Evolutionary conservation across 495 filamentous ascomycete genomes (phyloP), one percentile per base, ranked within the genome.

Genomic region (Xylaria palmicola): DNA sequence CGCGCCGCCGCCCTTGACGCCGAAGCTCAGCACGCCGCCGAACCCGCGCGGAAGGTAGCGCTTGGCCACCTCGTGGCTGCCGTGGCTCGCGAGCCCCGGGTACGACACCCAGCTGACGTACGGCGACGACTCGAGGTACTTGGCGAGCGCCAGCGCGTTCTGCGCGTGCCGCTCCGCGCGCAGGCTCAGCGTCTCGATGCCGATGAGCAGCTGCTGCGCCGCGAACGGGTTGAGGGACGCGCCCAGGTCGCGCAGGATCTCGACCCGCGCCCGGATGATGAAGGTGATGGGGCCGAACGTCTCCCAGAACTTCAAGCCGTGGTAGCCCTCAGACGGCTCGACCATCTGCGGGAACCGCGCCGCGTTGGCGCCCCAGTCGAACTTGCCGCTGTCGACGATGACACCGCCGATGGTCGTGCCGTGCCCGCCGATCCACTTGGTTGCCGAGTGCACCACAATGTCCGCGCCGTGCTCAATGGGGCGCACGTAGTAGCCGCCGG

Each of bases 371-470:
- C 92, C 92, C 94, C 94, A 98, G 81, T 97, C 89, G 73, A 98
- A 98, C 68, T 93, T 96, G 56, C 94, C 94, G 56, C 88, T 87
- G 78, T 98, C 94, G 48, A 98, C 78, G 13, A 98, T 83, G 19
- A 97, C 83, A 41, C 95, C 94, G 27, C 83, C 94, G 64, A 98
- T 91, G 6, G 95, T 98, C 29, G 95, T 98, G 43, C 94, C 94
- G 73, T 98, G 94, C 34, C 94, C 94, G 39, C 94, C 94, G 52
- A 98, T 98, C 94, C 94, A 98, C 75, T 98, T 98, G 19, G 94
- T 98, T 10, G 94, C 93, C 32, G 88, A 92, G 79, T 97, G 92
- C 9, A 98, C 91, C 45, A 98, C 85, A 58, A 98, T 97, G 67
- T 98, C 94, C 52, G 89, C 90, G 59, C 95, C 95, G 72, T 96